A percentile compares a stretch with the other conserved stretches of the same genome.
Evolutionary conservation across 805 yeast genomes (phyloP).

Genomic region (Kodamaea kaohsiungensis): DNA sequence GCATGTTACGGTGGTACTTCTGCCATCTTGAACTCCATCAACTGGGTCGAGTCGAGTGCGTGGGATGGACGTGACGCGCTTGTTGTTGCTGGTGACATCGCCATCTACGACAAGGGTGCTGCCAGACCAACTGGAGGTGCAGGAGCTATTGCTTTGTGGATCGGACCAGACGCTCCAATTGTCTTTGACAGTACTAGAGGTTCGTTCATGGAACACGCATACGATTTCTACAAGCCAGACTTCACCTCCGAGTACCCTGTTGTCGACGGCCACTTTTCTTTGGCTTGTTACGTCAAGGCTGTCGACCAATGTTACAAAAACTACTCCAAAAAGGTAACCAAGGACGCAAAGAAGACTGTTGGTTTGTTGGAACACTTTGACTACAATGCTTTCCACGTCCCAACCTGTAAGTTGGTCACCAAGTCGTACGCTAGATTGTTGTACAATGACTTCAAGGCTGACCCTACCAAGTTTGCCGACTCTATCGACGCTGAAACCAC

Average conservation of each 20-base stretch:
- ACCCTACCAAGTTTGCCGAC: conserved; percentile 58
- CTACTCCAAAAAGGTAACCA: conserved; percentile 71
- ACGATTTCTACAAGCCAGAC: conserved; percentile 98
- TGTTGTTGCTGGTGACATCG: conserved; percentile 97
- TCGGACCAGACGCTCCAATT: conserved; percentile 97
- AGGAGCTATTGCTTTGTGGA: conserved; percentile 90
- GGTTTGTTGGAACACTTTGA: conserved; percentile 75
- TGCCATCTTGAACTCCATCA: conserved; percentile 88
- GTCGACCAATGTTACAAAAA: conserved; percentile 81
- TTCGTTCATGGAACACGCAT: conserved; percentile 92
- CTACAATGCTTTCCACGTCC: conserved; percentile 96
- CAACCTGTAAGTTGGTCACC: conserved; percentile 92
- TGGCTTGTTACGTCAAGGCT: conserved; percentile 92
- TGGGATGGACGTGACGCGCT: conserved; percentile 99
- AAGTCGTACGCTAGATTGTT: conserved; percentile 91
- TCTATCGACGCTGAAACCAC: conserved; percentile 51
- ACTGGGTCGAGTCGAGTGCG: conserved; percentile 93
- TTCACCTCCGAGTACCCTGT: conserved; percentile 94
- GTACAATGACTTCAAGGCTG: conserved; percentile 80
- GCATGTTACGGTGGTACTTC: conserved; percentile 99
- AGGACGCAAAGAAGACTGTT: conserved; percentile 49
- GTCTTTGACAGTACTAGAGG: conserved; percentile 90
- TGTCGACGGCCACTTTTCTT: conserved; percentile 96
- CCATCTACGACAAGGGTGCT: conserved; percentile 93
- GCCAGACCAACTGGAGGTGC: conserved; percentile 99